A percentile compares a stretch with the other conserved stretches of the same genome.
Evolutionary conservation across 805 yeast species (phyloP).

Genomic region (Wickerhamiella sergipiensis): DNA sequence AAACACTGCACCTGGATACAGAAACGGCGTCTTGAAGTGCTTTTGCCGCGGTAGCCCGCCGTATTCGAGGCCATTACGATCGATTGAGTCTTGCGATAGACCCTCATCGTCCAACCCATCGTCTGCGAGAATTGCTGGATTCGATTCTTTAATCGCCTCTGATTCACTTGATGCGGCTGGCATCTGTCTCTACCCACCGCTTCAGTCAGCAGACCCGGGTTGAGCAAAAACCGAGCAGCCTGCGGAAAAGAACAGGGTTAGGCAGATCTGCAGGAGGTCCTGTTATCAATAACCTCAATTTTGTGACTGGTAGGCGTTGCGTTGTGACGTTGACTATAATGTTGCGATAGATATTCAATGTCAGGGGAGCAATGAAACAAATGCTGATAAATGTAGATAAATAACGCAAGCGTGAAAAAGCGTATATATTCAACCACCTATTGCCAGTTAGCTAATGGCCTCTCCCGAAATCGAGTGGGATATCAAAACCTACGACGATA

Average conservation of each 20-base stretch:
- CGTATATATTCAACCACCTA: neutral
- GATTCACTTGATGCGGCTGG: neutral
- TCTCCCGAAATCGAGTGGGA: constrained; percentile 10
- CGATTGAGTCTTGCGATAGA: neutral
- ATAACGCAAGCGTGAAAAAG: too few species aligned
- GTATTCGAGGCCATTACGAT: neutral
- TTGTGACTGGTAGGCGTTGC: too few species aligned
- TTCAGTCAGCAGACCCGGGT: neutral
- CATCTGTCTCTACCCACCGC: neutral
- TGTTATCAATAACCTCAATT: neutral
- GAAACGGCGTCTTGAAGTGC: constrained; percentile 5
- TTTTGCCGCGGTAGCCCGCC: neutral
- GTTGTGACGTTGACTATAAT: too few species aligned
- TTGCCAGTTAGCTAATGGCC: neutral
- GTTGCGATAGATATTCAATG: too few species aligned
- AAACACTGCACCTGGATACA: constrained; percentile 50
- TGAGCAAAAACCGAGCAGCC: neutral
- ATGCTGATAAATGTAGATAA: too few species aligned
- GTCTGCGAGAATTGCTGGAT: neutral
- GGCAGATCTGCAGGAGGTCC: neutral
- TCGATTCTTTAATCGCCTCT: neutral
- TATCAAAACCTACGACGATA: constrained; percentile 11
- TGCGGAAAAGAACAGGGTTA: neutral
- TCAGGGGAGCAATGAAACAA: too few species aligned
- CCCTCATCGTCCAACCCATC: neutral